phyloP scores from a whole-genome alignment of 768 basidiomycete genomes.

The Phylloporus rhodoxanthus region DNA sequence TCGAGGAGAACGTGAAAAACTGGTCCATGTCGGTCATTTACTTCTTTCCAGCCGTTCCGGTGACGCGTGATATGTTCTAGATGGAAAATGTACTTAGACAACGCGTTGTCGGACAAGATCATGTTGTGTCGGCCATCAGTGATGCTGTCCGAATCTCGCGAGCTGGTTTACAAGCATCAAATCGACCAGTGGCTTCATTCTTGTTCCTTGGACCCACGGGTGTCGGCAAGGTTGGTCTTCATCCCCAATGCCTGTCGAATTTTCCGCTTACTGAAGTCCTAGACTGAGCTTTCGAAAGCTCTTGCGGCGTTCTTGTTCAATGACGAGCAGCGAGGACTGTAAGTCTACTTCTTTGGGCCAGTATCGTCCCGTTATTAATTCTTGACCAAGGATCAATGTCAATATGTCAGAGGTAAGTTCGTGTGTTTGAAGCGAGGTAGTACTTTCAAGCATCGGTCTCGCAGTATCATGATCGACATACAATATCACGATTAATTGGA shows the following conservation, averaged over 20 bases:
- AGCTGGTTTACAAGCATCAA: constrained; percentile 83
- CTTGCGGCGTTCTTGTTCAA: constrained; percentile 87
- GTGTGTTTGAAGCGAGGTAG: neutral
- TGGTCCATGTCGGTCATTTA: constrained; percentile 64
- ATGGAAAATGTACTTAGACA: constrained; percentile 78
- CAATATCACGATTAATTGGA: constrained; percentile 85
- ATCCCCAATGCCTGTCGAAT: neutral
- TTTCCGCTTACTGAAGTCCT: constrained; percentile 1
- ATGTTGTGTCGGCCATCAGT: constrained; percentile 78
- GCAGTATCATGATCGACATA: constrained; percentile 89
- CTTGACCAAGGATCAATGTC: constrained; percentile 65
- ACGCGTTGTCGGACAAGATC: constrained; percentile 87
- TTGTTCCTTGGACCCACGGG: constrained; percentile 87
- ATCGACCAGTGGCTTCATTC: constrained; percentile 88
- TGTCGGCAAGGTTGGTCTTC: constrained; percentile 61
- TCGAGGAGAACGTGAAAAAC: constrained; percentile 84
- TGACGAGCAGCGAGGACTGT: constrained; percentile 83
- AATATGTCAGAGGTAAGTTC: constrained; percentile 81
- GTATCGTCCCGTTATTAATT: neutral
- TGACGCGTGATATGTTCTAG: constrained; percentile 32
- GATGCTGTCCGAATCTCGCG: constrained; percentile 92
- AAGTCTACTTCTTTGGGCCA: constrained; percentile 24
- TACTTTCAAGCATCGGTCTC: neutral
- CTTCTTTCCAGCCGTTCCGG: neutral
- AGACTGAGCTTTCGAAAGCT: constrained; percentile 85